Evolutionary conservation across 768 basidiomycete genomes (phyloP).

Genomic region (Tephrocybe rancida): DNA sequence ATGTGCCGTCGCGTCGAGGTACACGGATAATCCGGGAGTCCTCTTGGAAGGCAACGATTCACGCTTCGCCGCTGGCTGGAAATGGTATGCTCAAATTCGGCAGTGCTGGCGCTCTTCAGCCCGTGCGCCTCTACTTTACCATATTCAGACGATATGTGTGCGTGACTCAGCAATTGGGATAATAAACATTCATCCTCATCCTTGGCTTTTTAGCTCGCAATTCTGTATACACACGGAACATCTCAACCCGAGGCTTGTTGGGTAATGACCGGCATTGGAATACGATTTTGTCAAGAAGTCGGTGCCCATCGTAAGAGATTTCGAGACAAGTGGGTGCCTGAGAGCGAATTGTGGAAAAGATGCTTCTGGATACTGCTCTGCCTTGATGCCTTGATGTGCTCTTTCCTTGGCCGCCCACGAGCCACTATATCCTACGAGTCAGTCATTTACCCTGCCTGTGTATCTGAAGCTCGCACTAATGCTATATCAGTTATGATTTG

Average conservation of each 20-base stretch:
- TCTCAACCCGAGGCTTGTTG: constrained; percentile 51
- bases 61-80: constrained; percentile 57
- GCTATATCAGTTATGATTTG: constrained; percentile 61
- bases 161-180: constrained; percentile 25
- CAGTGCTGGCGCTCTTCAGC: constrained; percentile 60
- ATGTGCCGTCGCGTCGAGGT: constrained; percentile 64
- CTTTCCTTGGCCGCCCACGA: constrained; percentile 22
- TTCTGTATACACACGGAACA: constrained; percentile 43
- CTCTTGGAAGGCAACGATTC: constrained; percentile 34
- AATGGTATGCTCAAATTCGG: constrained; percentile 63
- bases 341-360: constrained; percentile 65
- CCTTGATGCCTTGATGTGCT: constrained; percentile 20
- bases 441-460: neutral
- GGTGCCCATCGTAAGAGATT: constrained; percentile 50
- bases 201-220: constrained; percentile 32
- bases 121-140: constrained; percentile 60
- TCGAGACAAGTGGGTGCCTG: constrained; percentile 34
- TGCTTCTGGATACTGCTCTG: constrained; percentile 44
- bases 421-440: constrained; percentile 20
- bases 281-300: constrained; percentile 62
- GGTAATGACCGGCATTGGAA: constrained; percentile 54
- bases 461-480: neutral
- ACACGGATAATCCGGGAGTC: constrained; percentile 51
- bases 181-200: neutral
- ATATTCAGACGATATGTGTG: constrained; percentile 71